Base-by-base conservation (phyloP, 2,329 filamentous ascomycete species). In the Neoascochyta sp. region DNA sequence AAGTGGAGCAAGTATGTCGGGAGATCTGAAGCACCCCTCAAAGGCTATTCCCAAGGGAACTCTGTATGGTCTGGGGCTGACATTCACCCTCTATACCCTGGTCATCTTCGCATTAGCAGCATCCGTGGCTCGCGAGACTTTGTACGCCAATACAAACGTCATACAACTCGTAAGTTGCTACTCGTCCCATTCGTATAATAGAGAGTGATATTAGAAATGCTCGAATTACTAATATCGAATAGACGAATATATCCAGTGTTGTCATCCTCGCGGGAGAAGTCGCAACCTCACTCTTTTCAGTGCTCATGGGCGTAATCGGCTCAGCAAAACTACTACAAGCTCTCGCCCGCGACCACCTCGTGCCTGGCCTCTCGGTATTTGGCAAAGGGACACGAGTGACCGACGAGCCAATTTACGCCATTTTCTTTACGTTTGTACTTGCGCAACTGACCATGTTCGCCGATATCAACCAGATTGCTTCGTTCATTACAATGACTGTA, bases 401-500 rank as follows among this genome's bases (percentile, higher is more conserved):
- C 2, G 86, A 93, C 47, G 84, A 90, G 45, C 87, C 87, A 0
- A 73, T 84, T 5, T 72, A 80, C 47, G 86, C 87, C 4, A 83
- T 93, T 29, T 60, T 90, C 12, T 62, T 88, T 18, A 92, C 86
- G 0, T 90, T 83, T 52, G 44, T 75, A 3, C 75, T 90, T 33
- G 80, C 86, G 1, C 87, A 94, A 54, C 43, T 89, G 16, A 86
- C 86, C 0, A 81, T 93, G 63, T 74, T 94, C 28, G 83, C 84
- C 24, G 80, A 93, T 51, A 76, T 94, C 45, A 92, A 94, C 57
- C 83, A 86, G 53, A 93, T 94, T 48, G 87, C 87, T 5, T 90
- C 86, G 0, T 80, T 93, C 34, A 86, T 93, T 24, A 90, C 87
- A 2, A 93, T 93, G 84, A 84, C 85, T 16, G n/a, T n/a, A n/a